phyloP scores from a whole-genome alignment of 2,329 filamentous ascomycete genomes.

The Microdochium bolleyi region DNA sequence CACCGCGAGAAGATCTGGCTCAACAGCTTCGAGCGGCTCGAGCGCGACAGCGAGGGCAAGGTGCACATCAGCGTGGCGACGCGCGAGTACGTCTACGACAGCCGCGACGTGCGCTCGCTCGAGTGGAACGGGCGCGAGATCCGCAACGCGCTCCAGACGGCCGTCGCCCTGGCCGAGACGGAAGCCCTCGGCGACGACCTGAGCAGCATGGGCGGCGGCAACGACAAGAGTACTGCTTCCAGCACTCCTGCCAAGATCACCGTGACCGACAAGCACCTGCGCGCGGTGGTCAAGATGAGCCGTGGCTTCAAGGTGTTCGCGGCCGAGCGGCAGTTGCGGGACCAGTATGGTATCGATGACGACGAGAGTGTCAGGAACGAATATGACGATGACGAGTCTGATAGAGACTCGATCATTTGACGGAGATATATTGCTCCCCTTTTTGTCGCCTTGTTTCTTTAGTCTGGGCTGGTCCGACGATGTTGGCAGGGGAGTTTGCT shows the following conservation, averaged over 20 bases:
- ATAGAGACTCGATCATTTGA: neutral
- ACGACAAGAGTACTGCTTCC: constrained; percentile 2
- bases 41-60: constrained; percentile 27
- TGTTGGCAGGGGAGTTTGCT: too few relatives aligned
- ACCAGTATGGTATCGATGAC: neutral
- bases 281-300: constrained; percentile 28
- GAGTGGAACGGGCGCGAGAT: constrained; percentile 26
- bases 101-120: constrained; percentile 11
- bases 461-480: neutral
- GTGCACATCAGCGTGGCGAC: constrained; percentile 28
- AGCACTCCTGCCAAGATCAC: constrained; percentile 7
- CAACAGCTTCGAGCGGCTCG: constrained; percentile 35
- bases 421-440: neutral
- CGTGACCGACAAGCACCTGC: constrained; percentile 24
- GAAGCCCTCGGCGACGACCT: constrained; percentile 20
- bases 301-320: constrained; percentile 21
- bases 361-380: neutral
- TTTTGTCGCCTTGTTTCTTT: neutral
- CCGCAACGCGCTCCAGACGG: constrained; percentile 23
- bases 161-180: constrained; percentile 20
- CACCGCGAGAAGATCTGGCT: constrained; percentile 36
- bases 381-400: neutral
- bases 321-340: neutral
- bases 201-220: constrained; percentile 15
- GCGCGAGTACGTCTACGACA: constrained; percentile 28